Percentiles rank a stretch among this genome's conserved stretches.
Conservation (phyloP, 768 basidiomycete species). For the Lactarius trivialis region DNA sequence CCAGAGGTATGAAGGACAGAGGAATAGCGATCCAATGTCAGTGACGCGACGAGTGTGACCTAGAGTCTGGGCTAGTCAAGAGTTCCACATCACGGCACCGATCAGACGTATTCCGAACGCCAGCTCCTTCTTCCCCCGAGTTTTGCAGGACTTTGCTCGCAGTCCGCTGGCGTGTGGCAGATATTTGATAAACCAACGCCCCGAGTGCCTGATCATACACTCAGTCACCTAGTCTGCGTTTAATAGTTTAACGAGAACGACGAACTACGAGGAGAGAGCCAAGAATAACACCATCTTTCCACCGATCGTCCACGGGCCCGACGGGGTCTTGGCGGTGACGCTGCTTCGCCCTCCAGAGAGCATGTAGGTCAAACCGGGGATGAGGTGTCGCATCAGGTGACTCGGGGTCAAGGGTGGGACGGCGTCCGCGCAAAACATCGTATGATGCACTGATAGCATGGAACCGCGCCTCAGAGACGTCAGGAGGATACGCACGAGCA, state of each 20-base stretch:
- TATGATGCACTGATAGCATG: constrained; percentile 66
- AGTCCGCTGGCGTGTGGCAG: neutral
- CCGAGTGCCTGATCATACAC: constrained; percentile 3
- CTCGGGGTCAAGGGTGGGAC: constrained; percentile 23
- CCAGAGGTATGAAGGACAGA: no score
- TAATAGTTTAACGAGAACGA: constrained; percentile 2
- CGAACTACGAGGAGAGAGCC: constrained; percentile 47
- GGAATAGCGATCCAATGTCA: neutral
- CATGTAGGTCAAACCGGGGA: constrained; percentile 19
- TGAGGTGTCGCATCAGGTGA: constrained; percentile 25
- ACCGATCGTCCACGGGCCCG: constrained; percentile 51
- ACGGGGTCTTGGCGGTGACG: constrained; percentile 36
- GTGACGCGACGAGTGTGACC: neutral
- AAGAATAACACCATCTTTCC: constrained; percentile 59
- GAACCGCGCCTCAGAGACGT: constrained; percentile 56
- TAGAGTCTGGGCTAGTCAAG: constrained; percentile 6
- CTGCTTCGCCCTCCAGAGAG: constrained; percentile 39
- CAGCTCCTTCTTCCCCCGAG: neutral
- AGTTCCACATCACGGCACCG: constrained; percentile 3
- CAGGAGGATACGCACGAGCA: constrained; percentile 37
- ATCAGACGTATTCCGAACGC: neutral
- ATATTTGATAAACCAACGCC: constrained; percentile 13
- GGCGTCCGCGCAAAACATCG: constrained; percentile 51
- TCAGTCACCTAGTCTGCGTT: neutral
- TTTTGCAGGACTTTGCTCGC: neutral